Base-by-base conservation (phyloP, 176 grass and related monocot species). In the Puccinellia tenuiflora region DNA sequence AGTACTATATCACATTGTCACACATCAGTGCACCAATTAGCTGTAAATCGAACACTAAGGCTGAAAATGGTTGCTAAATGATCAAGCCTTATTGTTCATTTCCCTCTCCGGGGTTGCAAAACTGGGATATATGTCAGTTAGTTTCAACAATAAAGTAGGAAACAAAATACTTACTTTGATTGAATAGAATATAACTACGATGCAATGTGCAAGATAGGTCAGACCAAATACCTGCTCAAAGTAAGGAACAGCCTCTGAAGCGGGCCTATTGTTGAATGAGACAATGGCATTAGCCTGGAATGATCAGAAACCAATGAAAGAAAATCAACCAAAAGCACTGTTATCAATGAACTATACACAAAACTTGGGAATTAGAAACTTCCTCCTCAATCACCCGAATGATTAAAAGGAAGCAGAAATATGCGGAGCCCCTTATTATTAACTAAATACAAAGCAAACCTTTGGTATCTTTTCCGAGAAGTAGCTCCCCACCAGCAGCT, bases 181-280 rank as follows among this genome's bases (percentile, higher is more conserved):
- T 60, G 78, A 64, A 3, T 24, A 72, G 52, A 76, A 64, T 24
- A n/a, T 71, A 60, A 68, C 6, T 66, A 63, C 28, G 15, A 73
- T 60, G 18, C 67, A 46, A 46, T 10, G 39, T 72, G 25, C 7
- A 30, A 24, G 39, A 62, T 54, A 90, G 65, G 7, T 8, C 14
- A 73, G 59, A 43, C 7, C 26, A 62, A 55, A 47, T 81, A 98
- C 96, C 96, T 95, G 96, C 71, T 93, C 93, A 81, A 98, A 98
- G 84, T 95, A 95, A 21, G 96, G 96, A 83, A 98, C 92, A 90
- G 92, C 96, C 76, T 98, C 96, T 21, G 92, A 83, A 60, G 92
- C 92, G 3, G 89, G 85, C 62, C 80, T 91, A 85, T 98, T 98
- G 85, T 95, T 98, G 93, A 98, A 98, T 26, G 96, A 98, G 53